These are phyloP conservation scores for Zanthoxylum bungeanum DNA, from an alignment of 345 rosid genomes.

Conservation along the genomic window DNA sequence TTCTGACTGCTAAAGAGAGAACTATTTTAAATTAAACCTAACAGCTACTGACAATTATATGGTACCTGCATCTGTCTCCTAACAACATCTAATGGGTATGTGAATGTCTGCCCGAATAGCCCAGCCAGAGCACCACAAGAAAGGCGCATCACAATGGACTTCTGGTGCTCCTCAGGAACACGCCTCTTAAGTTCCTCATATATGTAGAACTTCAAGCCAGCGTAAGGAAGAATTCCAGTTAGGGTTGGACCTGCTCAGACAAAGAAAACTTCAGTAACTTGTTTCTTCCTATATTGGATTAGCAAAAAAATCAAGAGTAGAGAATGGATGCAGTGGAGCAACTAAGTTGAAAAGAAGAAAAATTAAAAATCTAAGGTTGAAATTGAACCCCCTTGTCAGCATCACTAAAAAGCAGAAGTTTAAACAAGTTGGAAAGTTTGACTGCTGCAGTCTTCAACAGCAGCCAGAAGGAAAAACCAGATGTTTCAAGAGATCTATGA, in stretches of 20 bases:
- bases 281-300: constrained; percentile 2
- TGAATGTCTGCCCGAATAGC: constrained; percentile 86
- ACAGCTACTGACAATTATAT: background rate
- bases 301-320: constrained; percentile 9
- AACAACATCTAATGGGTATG: constrained; percentile 96
- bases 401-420: background rate
- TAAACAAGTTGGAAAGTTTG: background rate
- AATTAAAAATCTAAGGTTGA: background rate
- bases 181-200: constrained; percentile 87
- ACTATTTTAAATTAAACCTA: background rate
- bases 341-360: constrained; percentile 1
- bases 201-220: constrained; percentile 89
- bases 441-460: background rate
- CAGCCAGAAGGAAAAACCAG: background rate
- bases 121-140: constrained; percentile 98
- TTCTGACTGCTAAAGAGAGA: background rate
- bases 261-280: constrained; percentile 15
- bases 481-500: background rate
- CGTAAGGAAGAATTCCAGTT: constrained; percentile 88
- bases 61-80: constrained; percentile 99
- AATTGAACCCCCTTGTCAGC: background rate
- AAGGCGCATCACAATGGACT: constrained; percentile 78
- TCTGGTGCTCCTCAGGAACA: constrained; percentile 92
- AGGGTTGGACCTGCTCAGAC: constrained; percentile 81
- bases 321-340: background rate